Evolutionary conservation across 2,329 filamentous ascomycete species (phyloP).

Genomic region (Ophiocordyceps sinensis): DNA sequence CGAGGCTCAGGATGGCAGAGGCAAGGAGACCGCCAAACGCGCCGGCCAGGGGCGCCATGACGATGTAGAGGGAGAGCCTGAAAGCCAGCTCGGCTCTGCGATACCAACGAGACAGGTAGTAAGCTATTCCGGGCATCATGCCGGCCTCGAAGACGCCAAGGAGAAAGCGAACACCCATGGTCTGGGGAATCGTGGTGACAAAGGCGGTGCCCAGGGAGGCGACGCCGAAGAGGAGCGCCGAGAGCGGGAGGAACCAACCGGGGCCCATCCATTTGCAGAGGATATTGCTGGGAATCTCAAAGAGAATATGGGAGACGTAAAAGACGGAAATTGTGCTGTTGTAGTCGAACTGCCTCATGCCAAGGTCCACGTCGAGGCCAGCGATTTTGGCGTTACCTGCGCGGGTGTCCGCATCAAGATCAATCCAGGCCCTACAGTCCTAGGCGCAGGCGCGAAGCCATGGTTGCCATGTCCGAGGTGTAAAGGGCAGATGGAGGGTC

Average conservation of each 20-base stretch:
- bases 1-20: constrained; percentile 47
- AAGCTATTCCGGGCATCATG: constrained; percentile 60
- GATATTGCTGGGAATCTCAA: constrained; percentile 56
- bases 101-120: constrained; percentile 61
- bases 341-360: constrained; percentile 49
- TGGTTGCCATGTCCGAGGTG: too few species aligned
- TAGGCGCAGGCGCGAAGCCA: not conserved
- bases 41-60: constrained; percentile 55
- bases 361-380: constrained; percentile 47
- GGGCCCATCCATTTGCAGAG: constrained; percentile 58
- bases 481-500: too few species aligned
- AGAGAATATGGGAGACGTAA: constrained; percentile 60
- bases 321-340: constrained; percentile 54
- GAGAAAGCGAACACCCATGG: constrained; percentile 50
- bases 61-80: constrained; percentile 52
- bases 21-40: constrained; percentile 57
- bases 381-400: constrained; percentile 58
- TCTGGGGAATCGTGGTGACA: constrained; percentile 35
- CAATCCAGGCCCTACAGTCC: too few species aligned
- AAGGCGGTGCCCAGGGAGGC: constrained; percentile 52
- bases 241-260: constrained; percentile 53
- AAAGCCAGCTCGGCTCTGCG: constrained; percentile 53
- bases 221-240: constrained; percentile 48
- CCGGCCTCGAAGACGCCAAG: constrained; percentile 59
- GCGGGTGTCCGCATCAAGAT: not conserved